Conservation (phyloP, 768 basidiomycete species). For the Epithele typhae region DNA sequence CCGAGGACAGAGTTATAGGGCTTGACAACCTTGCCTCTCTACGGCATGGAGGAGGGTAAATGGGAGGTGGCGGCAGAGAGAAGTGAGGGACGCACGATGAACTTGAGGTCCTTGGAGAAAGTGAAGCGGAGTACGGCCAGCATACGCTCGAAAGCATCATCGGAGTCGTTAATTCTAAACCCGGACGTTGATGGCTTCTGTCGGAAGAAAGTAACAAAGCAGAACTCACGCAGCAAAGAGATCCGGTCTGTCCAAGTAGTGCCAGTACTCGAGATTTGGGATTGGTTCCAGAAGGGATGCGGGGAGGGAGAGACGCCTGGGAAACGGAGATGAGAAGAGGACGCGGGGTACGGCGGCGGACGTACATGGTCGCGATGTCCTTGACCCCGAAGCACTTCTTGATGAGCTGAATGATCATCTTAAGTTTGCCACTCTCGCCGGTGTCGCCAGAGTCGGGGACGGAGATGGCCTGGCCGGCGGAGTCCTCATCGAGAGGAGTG, state of each 20-base stretch:
- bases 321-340: slow-evolving; percentile 1
- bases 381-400: slow-evolving; percentile 92
- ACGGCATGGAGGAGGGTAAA: neutral
- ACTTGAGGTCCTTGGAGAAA: slow-evolving; percentile 93
- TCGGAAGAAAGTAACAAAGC: neutral
- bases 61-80: too few species aligned
- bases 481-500: slow-evolving; percentile 20
- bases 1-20: slow-evolving; percentile 87
- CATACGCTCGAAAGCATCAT: slow-evolving; percentile 93
- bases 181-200: too few species aligned
- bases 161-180: slow-evolving; percentile 82
- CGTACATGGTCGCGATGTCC: slow-evolving; percentile 91
- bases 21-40: slow-evolving; percentile 93
- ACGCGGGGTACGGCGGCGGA: slow-evolving; percentile 16
- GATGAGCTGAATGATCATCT: slow-evolving; percentile 88
- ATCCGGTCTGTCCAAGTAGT: slow-evolving; percentile 88
- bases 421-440: slow-evolving; percentile 88
- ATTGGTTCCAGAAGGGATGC: slow-evolving; percentile 91
- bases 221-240: slow-evolving; percentile 80
- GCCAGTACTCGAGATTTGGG: slow-evolving; percentile 96
- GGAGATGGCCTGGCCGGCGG: slow-evolving; percentile 51
- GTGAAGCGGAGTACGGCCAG: slow-evolving; percentile 84
- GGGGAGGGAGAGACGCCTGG: slow-evolving; percentile 86
- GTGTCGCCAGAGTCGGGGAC: slow-evolving; percentile 66
- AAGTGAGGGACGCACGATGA: slow-evolving; percentile 52